A percentile compares a stretch with the other conserved stretches of the same genome.
These are phyloP conservation scores for Yamadazyma ubonensis DNA, from an alignment of 805 yeast species.

Conservation along the genomic window DNA sequence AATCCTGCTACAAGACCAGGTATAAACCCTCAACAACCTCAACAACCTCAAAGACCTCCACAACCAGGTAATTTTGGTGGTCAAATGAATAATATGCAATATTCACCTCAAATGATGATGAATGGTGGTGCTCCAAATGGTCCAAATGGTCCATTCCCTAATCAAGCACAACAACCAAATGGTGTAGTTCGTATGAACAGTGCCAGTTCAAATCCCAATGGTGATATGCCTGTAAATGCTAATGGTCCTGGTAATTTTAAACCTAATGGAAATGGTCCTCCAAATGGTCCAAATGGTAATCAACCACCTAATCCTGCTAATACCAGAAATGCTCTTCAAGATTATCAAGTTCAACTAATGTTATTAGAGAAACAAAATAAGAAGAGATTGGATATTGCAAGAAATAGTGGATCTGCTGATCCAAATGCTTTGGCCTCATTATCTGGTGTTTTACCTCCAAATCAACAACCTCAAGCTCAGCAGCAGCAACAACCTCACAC, in stretches of 20 bases:
- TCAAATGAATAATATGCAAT: slow-evolving; percentile 13
- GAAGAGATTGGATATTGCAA: slow-evolving; percentile 56
- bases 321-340: slow-evolving; percentile 60
- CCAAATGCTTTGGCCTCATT: slow-evolving; percentile 15
- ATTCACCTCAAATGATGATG: slow-evolving; percentile 14
- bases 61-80: slow-evolving; percentile 5
- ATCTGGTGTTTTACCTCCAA: slow-evolving; percentile 24
- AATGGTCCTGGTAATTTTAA: slow-evolving; percentile 4
- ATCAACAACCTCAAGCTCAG: slow-evolving; percentile 18
- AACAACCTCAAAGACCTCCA: slow-evolving; percentile 2
- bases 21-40: slow-evolving; percentile 4
- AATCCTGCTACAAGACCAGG: slow-evolving; percentile 1
- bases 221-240: slow-evolving; percentile 8
- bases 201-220: not conserved
- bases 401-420: slow-evolving; percentile 31
- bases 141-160: not conserved
- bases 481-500: slow-evolving; percentile 9
- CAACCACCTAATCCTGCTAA: slow-evolving; percentile 8
- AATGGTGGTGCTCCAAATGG: slow-evolving; percentile 10
- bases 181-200: slow-evolving; percentile 1
- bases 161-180: slow-evolving; percentile 5
- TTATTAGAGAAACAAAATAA: slow-evolving; percentile 74
- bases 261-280: slow-evolving; percentile 5
- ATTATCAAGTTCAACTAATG: slow-evolving; percentile 78
- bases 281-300: slow-evolving; percentile 8